Percentiles rank a stretch among this genome's conserved stretches.
Conservation (phyloP, 2,329 filamentous ascomycete species). For the Paecilomyces sp. region DNA sequence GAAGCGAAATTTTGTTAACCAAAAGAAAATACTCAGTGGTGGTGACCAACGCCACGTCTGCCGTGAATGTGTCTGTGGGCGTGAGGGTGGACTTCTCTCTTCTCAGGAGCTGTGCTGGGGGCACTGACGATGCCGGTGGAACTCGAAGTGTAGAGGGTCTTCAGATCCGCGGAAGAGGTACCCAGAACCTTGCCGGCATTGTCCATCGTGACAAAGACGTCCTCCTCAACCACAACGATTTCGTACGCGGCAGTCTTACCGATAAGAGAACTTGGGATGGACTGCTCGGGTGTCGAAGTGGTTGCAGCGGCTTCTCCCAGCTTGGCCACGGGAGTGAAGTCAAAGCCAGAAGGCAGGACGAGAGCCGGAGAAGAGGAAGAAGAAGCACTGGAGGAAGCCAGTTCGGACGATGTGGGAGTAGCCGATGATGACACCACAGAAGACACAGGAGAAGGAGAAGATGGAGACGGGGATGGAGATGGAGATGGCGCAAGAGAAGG, state of each 20-base stretch:
- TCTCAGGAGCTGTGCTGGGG: conserved; percentile 13
- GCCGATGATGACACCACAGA: conserved; percentile 3
- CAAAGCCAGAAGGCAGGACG: conserved; percentile 3
- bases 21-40: neutral
- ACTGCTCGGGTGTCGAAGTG: neutral
- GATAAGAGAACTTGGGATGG: neutral
- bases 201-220: conserved; percentile 21
- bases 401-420: conserved; percentile 1
- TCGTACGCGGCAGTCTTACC: conserved; percentile 14
- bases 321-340: conserved; percentile 16
- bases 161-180: conserved; percentile 16
- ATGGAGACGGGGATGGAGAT: neutral
- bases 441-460: conserved; percentile 2
- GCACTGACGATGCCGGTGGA: conserved; percentile 15
- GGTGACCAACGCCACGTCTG: conserved; percentile 17
- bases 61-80: conserved; percentile 9
- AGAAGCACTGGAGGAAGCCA: neutral
- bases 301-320: conserved; percentile 6
- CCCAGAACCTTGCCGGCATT: conserved; percentile 14
- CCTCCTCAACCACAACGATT: conserved; percentile 22
- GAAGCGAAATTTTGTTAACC: neutral
- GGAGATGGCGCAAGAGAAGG: neutral
- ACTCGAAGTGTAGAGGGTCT: conserved; percentile 10
- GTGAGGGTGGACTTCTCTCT: conserved; percentile 11
- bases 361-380: neutral